These are phyloP conservation scores for Harringtonia aguacate DNA, from an alignment of 2,329 filamentous ascomycete genomes.

Conservation along the genomic window DNA sequence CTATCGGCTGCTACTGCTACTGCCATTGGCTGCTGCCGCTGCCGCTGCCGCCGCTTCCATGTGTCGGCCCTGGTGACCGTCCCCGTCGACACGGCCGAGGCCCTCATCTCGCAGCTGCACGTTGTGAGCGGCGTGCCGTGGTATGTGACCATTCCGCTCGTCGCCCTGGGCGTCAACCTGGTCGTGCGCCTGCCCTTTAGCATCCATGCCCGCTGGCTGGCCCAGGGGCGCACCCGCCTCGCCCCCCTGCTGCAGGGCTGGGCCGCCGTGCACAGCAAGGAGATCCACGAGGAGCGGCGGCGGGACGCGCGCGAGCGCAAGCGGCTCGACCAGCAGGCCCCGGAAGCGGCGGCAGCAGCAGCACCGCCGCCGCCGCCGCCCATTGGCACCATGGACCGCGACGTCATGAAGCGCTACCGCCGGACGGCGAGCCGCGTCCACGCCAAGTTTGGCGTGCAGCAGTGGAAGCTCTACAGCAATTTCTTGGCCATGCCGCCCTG, in stretches of 20 bases:
- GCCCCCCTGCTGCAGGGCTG: conserved; percentile 23
- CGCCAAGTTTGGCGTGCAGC: conserved; percentile 28
- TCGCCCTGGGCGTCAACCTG: conserved; percentile 28
- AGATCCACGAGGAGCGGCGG: conserved; percentile 11
- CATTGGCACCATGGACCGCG: conserved; percentile 6
- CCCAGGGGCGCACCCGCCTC: conserved; percentile 18
- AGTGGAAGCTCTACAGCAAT: conserved; percentile 32
- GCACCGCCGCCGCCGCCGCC: background rate
- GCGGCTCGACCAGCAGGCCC: too few relatives aligned
- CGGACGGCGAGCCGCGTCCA: conserved; percentile 15
- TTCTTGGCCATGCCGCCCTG: conserved; percentile 36
- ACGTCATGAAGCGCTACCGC: conserved; percentile 19
- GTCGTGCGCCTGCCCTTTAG: conserved; percentile 35
- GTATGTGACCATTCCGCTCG: conserved; percentile 42
- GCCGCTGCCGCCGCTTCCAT: background rate
- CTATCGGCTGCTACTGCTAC: too few relatives aligned
- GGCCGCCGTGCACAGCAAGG: conserved; percentile 17
- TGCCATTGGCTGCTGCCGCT: too few relatives aligned
- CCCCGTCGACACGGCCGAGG: conserved; percentile 27
- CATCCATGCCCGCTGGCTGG: conserved; percentile 24
- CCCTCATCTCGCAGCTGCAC: conserved; percentile 34
- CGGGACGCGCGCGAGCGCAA: background rate
- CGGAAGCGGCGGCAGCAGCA: background rate
- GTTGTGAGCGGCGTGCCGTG: conserved; percentile 33
- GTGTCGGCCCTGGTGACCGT: background rate